Conservation (phyloP, 371 early-diverging fungal genomes). For the Umbelopsis sp. region DNA sequence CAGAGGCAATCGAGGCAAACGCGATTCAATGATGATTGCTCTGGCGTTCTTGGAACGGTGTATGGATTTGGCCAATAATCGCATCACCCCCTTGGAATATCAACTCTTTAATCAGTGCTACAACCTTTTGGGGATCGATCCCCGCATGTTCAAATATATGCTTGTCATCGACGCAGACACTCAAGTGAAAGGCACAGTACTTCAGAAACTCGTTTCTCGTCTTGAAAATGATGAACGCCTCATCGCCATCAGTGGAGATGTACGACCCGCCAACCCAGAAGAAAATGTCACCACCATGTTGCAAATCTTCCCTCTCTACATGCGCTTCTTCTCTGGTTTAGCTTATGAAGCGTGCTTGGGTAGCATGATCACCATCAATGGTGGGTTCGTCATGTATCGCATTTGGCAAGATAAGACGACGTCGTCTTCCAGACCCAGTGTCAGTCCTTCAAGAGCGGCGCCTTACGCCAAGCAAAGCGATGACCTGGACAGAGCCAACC, state of each 20-base stretch:
- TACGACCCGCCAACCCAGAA: conserved; percentile 52
- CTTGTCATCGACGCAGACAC: conserved; percentile 52
- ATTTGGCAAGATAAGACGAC: conserved; percentile 39
- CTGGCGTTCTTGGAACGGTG: conserved; percentile 52
- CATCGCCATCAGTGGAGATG: conserved; percentile 53
- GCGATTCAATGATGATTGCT: conserved; percentile 45
- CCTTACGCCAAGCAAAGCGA: neutral
- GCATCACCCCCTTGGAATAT: conserved; percentile 49
- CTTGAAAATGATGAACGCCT: conserved; percentile 42
- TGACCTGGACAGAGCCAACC: neutral
- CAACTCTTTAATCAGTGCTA: conserved; percentile 52
- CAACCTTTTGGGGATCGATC: conserved; percentile 50
- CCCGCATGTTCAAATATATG: conserved; percentile 49
- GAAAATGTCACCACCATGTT: conserved; percentile 51
- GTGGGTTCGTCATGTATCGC: conserved; percentile 51
- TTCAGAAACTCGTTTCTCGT: conserved; percentile 34
- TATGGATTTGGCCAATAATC: conserved; percentile 42
- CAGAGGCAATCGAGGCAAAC: conserved; percentile 52
- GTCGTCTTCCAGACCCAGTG: neutral
- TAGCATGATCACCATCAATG: conserved; percentile 44
- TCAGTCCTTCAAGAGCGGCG: neutral
- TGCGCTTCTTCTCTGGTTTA: conserved; percentile 41
- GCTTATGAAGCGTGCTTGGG: conserved; percentile 50
- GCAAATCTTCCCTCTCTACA: conserved; percentile 50
- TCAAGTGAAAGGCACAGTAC: conserved; percentile 42